Conservation (phyloP, 441 rosid genomes). For the Francoa sonchifolia region DNA sequence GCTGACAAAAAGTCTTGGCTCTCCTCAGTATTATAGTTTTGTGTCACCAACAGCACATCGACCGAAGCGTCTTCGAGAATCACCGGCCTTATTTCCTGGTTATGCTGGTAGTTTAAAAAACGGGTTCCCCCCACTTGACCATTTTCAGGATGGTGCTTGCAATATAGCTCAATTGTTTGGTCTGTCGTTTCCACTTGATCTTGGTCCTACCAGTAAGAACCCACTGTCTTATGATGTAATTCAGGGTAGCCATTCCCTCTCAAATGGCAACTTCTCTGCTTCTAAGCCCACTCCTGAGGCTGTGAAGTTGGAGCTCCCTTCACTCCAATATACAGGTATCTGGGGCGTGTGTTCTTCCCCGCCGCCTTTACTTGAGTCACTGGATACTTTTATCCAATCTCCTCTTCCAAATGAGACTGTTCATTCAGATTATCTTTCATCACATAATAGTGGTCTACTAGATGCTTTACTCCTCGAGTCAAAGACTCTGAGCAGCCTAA, state of each 20-base stretch:
- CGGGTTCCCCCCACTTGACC: conserved; percentile 8
- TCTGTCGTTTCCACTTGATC: conserved; percentile 8
- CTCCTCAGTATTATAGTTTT: conserved; percentile 1
- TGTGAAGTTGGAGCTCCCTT: conserved; percentile 24
- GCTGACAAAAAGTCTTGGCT: conserved; percentile 1
- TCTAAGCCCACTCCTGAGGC: conserved; percentile 14
- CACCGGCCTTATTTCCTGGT: conserved; percentile 9
- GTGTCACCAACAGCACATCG: conserved; percentile 11
- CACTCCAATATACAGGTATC: conserved; percentile 18
- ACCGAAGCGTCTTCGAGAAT: conserved; percentile 9
- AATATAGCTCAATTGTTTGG: conserved; percentile 2
- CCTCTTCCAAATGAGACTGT: conserved; percentile 11
- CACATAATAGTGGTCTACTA: conserved; percentile 15
- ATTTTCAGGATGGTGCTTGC: background rate
- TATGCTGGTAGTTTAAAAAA: conserved; percentile 4
- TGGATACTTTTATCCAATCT: conserved; percentile 11
- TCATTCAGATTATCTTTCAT: conserved; percentile 10
- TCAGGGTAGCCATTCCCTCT: conserved; percentile 15
- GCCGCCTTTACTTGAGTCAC: conserved; percentile 11
- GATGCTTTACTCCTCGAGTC: conserved; percentile 15
- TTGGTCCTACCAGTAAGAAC: background rate
- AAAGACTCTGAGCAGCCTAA: conserved; percentile 2
- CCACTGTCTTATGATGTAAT: conserved; percentile 4
- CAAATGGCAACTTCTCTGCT: conserved; percentile 19
- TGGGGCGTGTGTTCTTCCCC: conserved; percentile 10